Conservation (phyloP, 176 grass and related monocot species). For the Carex parvula region DNA sequence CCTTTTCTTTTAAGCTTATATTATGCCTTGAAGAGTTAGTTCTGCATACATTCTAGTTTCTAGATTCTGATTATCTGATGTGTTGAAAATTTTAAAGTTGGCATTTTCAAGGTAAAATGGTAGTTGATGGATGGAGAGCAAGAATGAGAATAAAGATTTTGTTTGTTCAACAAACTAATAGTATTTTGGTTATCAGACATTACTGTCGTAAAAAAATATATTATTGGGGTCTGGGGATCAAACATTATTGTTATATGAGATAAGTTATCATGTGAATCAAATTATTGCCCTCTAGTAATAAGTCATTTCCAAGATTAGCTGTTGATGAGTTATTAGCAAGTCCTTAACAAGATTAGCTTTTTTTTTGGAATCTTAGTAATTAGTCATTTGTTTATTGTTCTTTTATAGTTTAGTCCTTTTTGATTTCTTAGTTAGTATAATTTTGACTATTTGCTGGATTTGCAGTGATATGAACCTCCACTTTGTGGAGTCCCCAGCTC, state of each 20-base stretch:
- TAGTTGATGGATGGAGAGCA: not conserved
- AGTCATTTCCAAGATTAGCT: not conserved
- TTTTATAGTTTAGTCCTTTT: not conserved
- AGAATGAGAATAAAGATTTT: not conserved
- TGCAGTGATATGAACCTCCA: conserved; percentile 35
- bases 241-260: too few species aligned
- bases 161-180: not conserved
- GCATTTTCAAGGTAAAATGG: not conserved
- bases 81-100: not conserved
- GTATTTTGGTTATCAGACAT: not conserved
- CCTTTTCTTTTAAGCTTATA: not conserved
- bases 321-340: not conserved
- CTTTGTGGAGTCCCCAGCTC: conserved; percentile 48
- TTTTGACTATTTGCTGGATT: not conserved
- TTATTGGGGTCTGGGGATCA: not conserved
- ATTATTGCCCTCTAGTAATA: not conserved
- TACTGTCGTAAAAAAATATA: not conserved
- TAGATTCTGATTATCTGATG: not conserved
- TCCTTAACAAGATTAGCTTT: too few species aligned
- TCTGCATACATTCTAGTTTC: not conserved
- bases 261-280: not conserved
- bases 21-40: not conserved
- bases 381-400: not conserved
- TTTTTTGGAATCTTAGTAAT: not conserved
- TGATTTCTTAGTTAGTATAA: not conserved